Conservation (phyloP, 352 stramenopile genomes). For the Globisporangium spinosum region DNA sequence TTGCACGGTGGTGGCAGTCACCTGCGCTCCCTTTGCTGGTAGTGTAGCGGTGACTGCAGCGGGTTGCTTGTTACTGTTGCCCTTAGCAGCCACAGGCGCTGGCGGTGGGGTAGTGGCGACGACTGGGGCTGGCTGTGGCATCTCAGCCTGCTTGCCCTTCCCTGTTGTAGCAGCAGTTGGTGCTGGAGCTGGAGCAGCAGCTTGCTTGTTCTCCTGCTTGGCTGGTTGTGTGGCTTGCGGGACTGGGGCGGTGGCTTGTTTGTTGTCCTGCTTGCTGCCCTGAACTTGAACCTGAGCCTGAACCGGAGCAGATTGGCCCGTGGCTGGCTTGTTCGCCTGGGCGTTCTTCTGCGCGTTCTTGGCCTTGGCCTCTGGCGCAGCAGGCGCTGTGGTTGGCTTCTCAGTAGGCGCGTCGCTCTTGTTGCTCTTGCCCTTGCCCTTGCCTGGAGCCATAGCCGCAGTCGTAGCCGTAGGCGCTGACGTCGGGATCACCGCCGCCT, state of each 20-base stretch:
- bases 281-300: not conserved
- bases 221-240: not conserved
- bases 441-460: not conserved
- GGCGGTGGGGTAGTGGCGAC: not conserved
- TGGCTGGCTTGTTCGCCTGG: constrained; percentile 3
- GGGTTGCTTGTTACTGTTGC: constrained; percentile 4
- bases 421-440: not conserved
- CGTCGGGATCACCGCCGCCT: constrained; percentile 5
- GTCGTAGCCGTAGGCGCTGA: not conserved
- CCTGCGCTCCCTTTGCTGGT: constrained; percentile 2
- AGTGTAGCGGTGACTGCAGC: not conserved
- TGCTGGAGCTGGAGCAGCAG: not conserved
- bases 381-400: not conserved
- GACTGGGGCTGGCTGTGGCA: not conserved
- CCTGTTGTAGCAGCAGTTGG: not conserved
- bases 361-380: not conserved
- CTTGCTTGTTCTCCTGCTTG: constrained; percentile 5
- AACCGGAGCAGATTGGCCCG: not conserved
- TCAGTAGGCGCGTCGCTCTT: not conserved
- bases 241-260: not conserved
- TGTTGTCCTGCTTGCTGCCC: constrained; percentile 2
- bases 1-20: not conserved
- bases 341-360: constrained; percentile 6
- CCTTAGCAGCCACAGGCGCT: not conserved
- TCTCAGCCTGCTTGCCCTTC: constrained; percentile 10